Percentiles rank a stretch among this genome's conserved stretches.
Evolutionary conservation across 1,284 basidiomycete species (phyloP).

Genomic region (Fomitopsis pinicola): DNA sequence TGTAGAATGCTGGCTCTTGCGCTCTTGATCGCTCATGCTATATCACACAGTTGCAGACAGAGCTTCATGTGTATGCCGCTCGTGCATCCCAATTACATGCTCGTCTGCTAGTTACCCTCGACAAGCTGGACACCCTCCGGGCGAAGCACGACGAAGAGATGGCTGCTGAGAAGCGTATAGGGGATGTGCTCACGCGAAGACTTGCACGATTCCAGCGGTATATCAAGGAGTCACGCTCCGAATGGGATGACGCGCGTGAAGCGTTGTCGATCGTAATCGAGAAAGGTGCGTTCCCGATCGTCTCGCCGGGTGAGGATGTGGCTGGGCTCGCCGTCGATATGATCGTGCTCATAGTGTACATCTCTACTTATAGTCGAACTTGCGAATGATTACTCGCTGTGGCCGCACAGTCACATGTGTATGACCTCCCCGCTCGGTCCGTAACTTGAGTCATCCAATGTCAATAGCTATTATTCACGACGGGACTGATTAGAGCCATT

Average conservation of each 20-base stretch:
- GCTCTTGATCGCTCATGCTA: neutral
- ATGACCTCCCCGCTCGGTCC: slow-evolving; percentile 41
- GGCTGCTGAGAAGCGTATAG: slow-evolving; percentile 30
- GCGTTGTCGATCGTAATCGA: slow-evolving; percentile 49
- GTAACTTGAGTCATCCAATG: slow-evolving; percentile 14
- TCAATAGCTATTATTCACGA: neutral
- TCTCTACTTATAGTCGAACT: slow-evolving; percentile 41
- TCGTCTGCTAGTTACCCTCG: slow-evolving; percentile 45
- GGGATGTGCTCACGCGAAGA: slow-evolving; percentile 33
- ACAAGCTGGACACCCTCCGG: slow-evolving; percentile 45
- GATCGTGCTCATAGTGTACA: slow-evolving; percentile 1
- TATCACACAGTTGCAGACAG: slow-evolving; percentile 19
- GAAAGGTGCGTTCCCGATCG: slow-evolving; percentile 42
- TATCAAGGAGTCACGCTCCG: slow-evolving; percentile 37
- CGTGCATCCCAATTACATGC: slow-evolving; percentile 44
- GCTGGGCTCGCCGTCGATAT: neutral
- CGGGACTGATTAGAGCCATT: slow-evolving; percentile 1
- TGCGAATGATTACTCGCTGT: slow-evolving; percentile 44
- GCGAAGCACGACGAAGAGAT: slow-evolving; percentile 39
- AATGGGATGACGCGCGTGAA: slow-evolving; percentile 51
- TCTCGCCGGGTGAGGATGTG: neutral
- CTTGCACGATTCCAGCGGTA: slow-evolving; percentile 31
- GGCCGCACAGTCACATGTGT: slow-evolving; percentile 47
- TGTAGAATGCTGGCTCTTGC: neutral
- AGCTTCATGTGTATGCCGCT: slow-evolving; percentile 37